These are phyloP conservation scores for Cryptosporidium xiaoi DNA, from an alignment of 169 alveolate genomes.

Conservation along the genomic window DNA sequence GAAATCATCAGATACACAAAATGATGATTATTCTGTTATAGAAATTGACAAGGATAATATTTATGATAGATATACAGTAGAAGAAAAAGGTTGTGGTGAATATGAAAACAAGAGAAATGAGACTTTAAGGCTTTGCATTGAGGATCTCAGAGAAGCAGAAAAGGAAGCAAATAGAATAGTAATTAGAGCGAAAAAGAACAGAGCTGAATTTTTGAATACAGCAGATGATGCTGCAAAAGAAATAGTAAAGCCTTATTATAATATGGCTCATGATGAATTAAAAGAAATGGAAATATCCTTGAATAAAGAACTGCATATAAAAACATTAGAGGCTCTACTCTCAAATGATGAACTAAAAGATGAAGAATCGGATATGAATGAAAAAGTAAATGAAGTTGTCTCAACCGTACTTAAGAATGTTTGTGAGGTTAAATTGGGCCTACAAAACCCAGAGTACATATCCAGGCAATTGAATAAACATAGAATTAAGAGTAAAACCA, in stretches of 20 bases:
- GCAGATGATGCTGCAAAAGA: conserved; percentile 63
- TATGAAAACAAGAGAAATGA: neutral
- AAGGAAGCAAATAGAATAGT: conserved; percentile 20
- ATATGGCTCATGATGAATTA: conserved; percentile 43
- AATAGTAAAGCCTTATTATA: conserved; percentile 66
- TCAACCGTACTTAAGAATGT: conserved; percentile 16
- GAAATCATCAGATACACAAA: neutral
- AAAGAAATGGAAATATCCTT: conserved; percentile 49
- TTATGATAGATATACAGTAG: neutral
- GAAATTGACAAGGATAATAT: neutral
- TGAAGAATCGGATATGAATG: neutral
- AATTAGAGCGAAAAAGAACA: conserved; percentile 41
- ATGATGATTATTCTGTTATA: neutral
- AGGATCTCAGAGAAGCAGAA: conserved; percentile 28
- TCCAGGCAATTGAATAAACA: conserved; percentile 16
- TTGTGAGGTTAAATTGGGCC: neutral
- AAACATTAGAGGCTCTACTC: conserved; percentile 15
- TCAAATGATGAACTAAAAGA: neutral
- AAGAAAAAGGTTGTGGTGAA: neutral
- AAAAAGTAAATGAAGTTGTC: neutral
- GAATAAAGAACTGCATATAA: conserved; percentile 49
- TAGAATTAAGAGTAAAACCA: conserved; percentile 3
- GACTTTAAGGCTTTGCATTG: conserved; percentile 7
- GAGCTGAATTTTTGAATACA: neutral
- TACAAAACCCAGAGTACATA: conserved; percentile 50